Percentiles rank a stretch among this genome's conserved stretches.
Evolutionary conservation across 768 basidiomycete genomes (phyloP).

Genomic region (Asterophora parasitica): DNA sequence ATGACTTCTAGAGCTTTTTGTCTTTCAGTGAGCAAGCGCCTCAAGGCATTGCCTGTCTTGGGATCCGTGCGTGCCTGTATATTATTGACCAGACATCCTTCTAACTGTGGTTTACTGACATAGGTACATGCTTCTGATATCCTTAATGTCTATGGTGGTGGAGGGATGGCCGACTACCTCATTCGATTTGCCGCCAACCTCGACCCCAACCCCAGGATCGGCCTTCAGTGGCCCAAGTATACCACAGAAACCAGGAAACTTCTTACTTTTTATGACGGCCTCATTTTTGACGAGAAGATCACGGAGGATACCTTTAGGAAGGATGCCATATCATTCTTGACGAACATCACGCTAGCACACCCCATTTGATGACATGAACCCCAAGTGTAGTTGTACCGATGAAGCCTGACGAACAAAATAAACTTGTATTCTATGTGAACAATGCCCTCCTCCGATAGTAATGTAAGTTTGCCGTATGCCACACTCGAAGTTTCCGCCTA

Average conservation of each 20-base stretch:
- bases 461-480: too few relatives aligned
- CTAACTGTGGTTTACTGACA: neutral
- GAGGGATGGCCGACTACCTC: slow-evolving; percentile 42
- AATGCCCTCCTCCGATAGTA: too few relatives aligned
- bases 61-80: slow-evolving; percentile 33
- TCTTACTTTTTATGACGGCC: slow-evolving; percentile 36
- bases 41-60: slow-evolving; percentile 34
- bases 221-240: slow-evolving; percentile 43
- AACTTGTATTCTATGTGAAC: neutral
- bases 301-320: slow-evolving; percentile 40
- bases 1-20: slow-evolving; percentile 27
- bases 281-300: slow-evolving; percentile 25
- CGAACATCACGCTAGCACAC: slow-evolving; percentile 27
- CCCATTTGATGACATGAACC: slow-evolving; percentile 27
- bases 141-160: slow-evolving; percentile 33
- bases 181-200: slow-evolving; percentile 40
- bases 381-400: neutral
- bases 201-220: slow-evolving; percentile 37
- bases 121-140: slow-evolving; percentile 43
- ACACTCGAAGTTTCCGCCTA: neutral
- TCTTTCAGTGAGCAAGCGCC: slow-evolving; percentile 37
- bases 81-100: slow-evolving; percentile 3
- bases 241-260: slow-evolving; percentile 29
- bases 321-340: slow-evolving; percentile 34
- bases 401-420: too few relatives aligned